phyloP scores from a whole-genome alignment of 306 rosid genomes.

The Sphenostylis stenocarpa region DNA sequence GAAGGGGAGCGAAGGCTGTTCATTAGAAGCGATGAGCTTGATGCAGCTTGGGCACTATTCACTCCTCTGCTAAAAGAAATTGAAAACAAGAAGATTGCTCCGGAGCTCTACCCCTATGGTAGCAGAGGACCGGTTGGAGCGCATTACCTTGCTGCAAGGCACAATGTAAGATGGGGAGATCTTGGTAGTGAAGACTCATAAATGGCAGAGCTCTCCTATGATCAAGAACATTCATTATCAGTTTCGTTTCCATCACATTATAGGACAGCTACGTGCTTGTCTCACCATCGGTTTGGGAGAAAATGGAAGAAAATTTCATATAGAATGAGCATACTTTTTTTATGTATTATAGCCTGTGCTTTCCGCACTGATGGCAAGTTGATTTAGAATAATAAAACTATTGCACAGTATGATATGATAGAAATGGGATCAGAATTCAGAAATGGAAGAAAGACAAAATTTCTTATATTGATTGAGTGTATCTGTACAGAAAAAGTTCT shows the following conservation, averaged over 20 bases:
- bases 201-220: slow-evolving; percentile 16
- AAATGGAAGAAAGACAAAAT: background rate
- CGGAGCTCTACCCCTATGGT: slow-evolving; percentile 94
- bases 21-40: slow-evolving; percentile 96
- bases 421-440: background rate
- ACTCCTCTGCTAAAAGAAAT: slow-evolving; percentile 87
- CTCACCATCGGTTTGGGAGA: background rate
- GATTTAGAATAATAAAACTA: slow-evolving; percentile 3
- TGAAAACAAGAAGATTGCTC: slow-evolving; percentile 81
- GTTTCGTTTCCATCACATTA: background rate
- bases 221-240: slow-evolving; percentile 6
- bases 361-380: background rate
- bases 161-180: slow-evolving; percentile 95
- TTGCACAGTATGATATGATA: background rate
- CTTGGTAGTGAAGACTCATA: slow-evolving; percentile 52
- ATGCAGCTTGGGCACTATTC: slow-evolving; percentile 93
- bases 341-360: background rate
- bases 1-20: slow-evolving; percentile 93
- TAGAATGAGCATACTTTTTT: background rate
- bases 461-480: background rate
- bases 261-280: background rate
- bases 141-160: slow-evolving; percentile 88
- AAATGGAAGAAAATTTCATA: slow-evolving; percentile 1
- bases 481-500: background rate
- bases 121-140: slow-evolving; percentile 97